Evolutionary conservation across 768 basidiomycete species (phyloP).

Genomic region (Russula sp.): DNA sequence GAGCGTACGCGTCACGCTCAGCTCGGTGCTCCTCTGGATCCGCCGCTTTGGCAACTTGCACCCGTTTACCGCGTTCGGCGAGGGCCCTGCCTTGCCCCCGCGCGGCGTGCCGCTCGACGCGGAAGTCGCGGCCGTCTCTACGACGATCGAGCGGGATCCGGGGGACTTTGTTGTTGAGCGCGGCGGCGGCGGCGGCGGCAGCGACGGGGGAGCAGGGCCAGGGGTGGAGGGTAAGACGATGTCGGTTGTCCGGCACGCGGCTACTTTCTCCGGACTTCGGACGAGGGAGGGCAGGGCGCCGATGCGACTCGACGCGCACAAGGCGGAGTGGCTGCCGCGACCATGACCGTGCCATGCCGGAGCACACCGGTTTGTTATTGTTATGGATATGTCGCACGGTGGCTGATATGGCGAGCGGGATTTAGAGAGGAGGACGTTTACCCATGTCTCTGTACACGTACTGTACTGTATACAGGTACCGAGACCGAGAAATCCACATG

Average conservation of each 20-base stretch:
- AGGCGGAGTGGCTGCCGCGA: constrained; percentile 28
- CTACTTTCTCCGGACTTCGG: constrained; percentile 13
- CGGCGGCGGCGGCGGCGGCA: too few relatives aligned
- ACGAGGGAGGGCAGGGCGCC: constrained; percentile 19
- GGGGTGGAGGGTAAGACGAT: neutral
- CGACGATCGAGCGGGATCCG: constrained; percentile 14
- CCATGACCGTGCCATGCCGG: neutral
- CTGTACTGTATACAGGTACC: too few relatives aligned
- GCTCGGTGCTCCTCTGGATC: constrained; percentile 49
- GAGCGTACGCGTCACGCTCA: constrained; percentile 53
- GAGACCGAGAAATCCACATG: too few relatives aligned
- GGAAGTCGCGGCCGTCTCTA: constrained; percentile 33
- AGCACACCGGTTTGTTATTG: neutral
- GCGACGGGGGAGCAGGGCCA: constrained; percentile 2
- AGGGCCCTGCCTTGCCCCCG: constrained; percentile 35
- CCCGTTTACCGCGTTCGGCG: constrained; percentile 36
- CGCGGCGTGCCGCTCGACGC: constrained; percentile 28
- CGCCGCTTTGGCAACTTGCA: constrained; percentile 43
- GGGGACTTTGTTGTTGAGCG: constrained; percentile 10
- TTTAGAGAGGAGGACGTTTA: too few relatives aligned
- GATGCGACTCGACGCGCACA: constrained; percentile 18
- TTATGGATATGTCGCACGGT: neutral
- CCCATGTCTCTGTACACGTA: too few relatives aligned
- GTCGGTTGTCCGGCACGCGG: constrained; percentile 19
- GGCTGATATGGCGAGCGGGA: neutral